These are phyloP conservation scores for Phlebopus sp. DNA, from an alignment of 1,284 basidiomycete genomes.

Conservation along the genomic window DNA sequence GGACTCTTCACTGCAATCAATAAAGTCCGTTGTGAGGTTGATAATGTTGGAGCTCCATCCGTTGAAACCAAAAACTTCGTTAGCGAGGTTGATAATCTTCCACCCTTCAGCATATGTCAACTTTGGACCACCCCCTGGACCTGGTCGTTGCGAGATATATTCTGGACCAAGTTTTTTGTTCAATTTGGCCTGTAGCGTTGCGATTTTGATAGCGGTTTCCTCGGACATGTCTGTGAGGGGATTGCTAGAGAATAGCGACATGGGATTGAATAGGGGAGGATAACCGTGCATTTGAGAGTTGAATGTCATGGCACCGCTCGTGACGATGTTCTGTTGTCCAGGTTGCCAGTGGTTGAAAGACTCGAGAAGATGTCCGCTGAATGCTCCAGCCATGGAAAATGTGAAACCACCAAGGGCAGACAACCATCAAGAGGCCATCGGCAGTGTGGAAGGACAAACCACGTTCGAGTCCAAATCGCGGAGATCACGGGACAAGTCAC, in stretches of 20 bases:
- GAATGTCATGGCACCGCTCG: conserved; percentile 56
- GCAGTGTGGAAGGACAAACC: too few relatives aligned
- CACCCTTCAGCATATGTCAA: conserved; percentile 96
- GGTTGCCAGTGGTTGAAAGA: conserved; percentile 19
- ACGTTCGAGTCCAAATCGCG: too few relatives aligned
- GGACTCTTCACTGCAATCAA: conserved; percentile 70
- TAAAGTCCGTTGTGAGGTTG: conserved; percentile 71
- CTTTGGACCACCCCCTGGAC: conserved; percentile 83
- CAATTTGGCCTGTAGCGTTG: conserved; percentile 78
- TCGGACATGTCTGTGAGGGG: conserved; percentile 40
- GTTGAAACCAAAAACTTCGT: conserved; percentile 98
- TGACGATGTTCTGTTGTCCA: conserved; percentile 34
- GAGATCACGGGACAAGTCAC: too few relatives aligned
- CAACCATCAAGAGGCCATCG: neutral
- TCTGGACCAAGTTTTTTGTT: conserved; percentile 91
- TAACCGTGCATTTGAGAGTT: conserved; percentile 53
- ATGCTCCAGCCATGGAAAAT: conserved; percentile 29
- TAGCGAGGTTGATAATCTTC: conserved; percentile 95
- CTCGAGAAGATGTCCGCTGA: conserved; percentile 32
- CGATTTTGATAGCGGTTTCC: conserved; percentile 62
- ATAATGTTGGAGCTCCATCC: conserved; percentile 93
- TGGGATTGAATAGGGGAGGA: neutral
- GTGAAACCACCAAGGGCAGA: neutral
- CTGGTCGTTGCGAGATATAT: conserved; percentile 86
- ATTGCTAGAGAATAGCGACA: neutral